These are phyloP conservation scores for Ogataea hybrid DNA, from an alignment of 1,139 yeast genomes.

Conservation along the genomic window DNA sequence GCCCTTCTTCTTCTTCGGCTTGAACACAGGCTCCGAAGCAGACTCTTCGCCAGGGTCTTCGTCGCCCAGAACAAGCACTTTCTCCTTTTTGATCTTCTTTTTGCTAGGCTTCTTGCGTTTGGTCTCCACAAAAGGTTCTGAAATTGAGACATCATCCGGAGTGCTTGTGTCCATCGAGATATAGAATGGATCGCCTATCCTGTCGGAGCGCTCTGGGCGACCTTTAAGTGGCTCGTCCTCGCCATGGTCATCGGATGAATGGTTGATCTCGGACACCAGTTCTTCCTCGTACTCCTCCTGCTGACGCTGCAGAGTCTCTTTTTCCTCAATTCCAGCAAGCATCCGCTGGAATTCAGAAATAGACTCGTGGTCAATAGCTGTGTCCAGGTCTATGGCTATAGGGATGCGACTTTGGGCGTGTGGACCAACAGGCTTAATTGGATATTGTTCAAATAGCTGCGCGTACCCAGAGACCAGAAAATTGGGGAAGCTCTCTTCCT, in stretches of 20 bases:
- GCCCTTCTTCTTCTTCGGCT: constrained; percentile 14
- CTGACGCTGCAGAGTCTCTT: constrained; percentile 25
- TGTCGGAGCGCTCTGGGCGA: constrained; percentile 55
- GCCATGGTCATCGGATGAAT: constrained; percentile 20
- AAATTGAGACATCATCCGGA: constrained; percentile 15
- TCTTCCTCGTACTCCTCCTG: constrained; percentile 32
- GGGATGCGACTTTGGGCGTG: constrained; percentile 65
- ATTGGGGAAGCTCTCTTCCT: constrained; percentile 46
- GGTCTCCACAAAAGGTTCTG: constrained; percentile 13
- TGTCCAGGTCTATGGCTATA: constrained; percentile 55
- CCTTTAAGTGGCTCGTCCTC: constrained; percentile 40
- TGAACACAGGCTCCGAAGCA: constrained; percentile 28
- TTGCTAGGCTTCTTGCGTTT: constrained; percentile 21
- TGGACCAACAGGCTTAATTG: constrained; percentile 72
- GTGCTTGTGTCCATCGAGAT: constrained; percentile 34
- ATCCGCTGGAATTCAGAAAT: constrained; percentile 28
- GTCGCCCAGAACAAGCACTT: constrained; percentile 59
- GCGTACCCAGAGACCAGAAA: constrained; percentile 69
- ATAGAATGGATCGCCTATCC: constrained; percentile 78
- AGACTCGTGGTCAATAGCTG: constrained; percentile 39
- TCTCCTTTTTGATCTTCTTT: constrained; percentile 41
- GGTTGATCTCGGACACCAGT: constrained; percentile 15
- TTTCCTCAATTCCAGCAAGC: constrained; percentile 17
- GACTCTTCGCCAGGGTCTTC: constrained; percentile 42
- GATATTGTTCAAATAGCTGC: constrained; percentile 67